Evolutionary conservation across 106 monocot species (phyloP), one percentile per base, ranked within the genome.

Genomic region (Posidonia australis): DNA sequence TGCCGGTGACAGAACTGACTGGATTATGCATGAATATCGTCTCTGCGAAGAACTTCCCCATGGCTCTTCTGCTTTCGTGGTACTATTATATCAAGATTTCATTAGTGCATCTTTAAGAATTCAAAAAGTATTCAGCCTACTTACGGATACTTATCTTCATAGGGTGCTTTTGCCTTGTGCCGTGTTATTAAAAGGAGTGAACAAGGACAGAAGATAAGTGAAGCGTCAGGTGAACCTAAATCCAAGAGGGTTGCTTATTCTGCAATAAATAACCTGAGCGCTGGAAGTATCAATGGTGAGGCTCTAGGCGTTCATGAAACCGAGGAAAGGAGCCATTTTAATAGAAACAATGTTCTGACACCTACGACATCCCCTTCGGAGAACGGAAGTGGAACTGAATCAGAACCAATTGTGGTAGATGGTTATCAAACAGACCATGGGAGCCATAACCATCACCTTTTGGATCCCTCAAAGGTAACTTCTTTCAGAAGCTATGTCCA

Each of bases 1-100:
- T 20, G 77, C 67, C 7, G 80, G 80, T 11, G 67, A 64, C 25
- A 66, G 80, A 48, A 80, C 77, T 11, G 80, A 72, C 32, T 80
- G 80, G 80, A 60, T 80, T 53, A 80, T 80, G 80, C 77, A 80
- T n/a, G 80, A 80, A 26, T 80, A 80, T 57, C 75, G 80, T 25
- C 76, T 80, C 20, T 80, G 61, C 18, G 80, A 76, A 53, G 79
- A 80, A 29, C 52, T 53, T 47, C 48, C 71, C 30, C 76, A 76
- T 51, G 76, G 51, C 16, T 55, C 62, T 13, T 54, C 63, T 19
- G 62, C 71, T 58, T 80, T 76, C 56, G 23, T 80, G 80, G 76
- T 80, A 76, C n/a, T 61, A 6, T 45, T 36, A 23, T 57, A 4
- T 20, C 9, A 45, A 28, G n/a, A n/a, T n/a, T n/a, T n/a, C n/a